Conservation (phyloP, 2,329 filamentous ascomycete species). For the Fusarium sp. region DNA sequence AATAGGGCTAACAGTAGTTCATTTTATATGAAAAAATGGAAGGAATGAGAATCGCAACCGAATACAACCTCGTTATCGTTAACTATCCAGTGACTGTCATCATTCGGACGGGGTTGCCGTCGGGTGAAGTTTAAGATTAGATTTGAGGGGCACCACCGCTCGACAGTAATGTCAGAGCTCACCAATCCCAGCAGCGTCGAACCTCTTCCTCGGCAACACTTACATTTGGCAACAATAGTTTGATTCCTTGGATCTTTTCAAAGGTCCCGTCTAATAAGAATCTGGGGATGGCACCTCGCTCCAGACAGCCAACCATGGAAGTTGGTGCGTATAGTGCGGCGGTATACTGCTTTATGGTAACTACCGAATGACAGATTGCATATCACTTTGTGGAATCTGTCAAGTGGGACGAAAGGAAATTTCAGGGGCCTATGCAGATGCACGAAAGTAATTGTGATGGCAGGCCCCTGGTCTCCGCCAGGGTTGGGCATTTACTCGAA, state of each 20-base stretch:
- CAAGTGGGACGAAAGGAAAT: background rate
- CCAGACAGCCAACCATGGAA: background rate
- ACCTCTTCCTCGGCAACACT: too few relatives aligned
- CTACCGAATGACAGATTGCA: too few relatives aligned
- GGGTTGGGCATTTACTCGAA: background rate
- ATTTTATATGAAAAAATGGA: rapidly evolving
- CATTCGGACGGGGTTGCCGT: rapidly evolving
- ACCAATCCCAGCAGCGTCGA: too few relatives aligned
- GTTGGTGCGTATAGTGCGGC: background rate
- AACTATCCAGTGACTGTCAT: rapidly evolving
- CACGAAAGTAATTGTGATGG: too few relatives aligned
- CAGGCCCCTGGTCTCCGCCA: background rate
- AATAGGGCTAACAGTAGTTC: rapidly evolving
- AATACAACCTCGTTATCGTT: background rate
- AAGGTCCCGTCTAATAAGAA: background rate
- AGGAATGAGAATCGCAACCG: background rate
- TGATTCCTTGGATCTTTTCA: too few relatives aligned
- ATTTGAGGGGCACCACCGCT: too few relatives aligned
- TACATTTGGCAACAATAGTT: too few relatives aligned
- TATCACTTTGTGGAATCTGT: rapidly evolving
- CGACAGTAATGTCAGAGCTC: too few relatives aligned
- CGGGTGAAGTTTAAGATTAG: background rate
- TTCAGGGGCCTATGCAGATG: background rate
- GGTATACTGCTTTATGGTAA: background rate
- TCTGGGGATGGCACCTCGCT: background rate